These are phyloP conservation scores for Nothophoma quercina DNA, from an alignment of 2,329 filamentous ascomycete species.

Conservation along the genomic window DNA sequence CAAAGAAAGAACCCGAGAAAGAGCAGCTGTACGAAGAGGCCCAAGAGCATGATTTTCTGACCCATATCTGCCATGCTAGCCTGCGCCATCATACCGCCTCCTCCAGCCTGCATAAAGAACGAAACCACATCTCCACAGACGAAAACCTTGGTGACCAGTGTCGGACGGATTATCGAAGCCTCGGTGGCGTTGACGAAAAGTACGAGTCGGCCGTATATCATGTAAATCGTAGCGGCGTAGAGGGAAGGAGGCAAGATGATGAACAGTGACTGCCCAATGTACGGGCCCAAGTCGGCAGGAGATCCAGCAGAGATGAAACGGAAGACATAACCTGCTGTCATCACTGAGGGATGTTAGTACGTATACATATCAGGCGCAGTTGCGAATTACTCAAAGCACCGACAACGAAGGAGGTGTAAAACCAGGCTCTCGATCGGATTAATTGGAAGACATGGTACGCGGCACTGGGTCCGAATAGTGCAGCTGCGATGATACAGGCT, in stretches of 20 bases:
- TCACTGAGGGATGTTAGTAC: slow-evolving; percentile 24
- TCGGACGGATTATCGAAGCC: slow-evolving; percentile 52
- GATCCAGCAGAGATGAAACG: slow-evolving; percentile 28
- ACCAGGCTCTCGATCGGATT: slow-evolving; percentile 31
- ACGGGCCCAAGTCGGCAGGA: slow-evolving; percentile 28
- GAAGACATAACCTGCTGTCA: slow-evolving; percentile 27
- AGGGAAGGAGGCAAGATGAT: slow-evolving; percentile 53
- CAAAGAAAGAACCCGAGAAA: slow-evolving; percentile 35
- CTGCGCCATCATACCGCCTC: slow-evolving; percentile 35
- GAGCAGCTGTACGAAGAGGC: slow-evolving; percentile 34
- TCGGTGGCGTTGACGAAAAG: slow-evolving; percentile 49
- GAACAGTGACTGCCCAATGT: slow-evolving; percentile 50
- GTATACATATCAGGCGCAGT: not conserved
- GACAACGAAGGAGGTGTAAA: slow-evolving; percentile 29
- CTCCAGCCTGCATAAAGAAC: slow-evolving; percentile 58
- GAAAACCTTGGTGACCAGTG: slow-evolving; percentile 62
- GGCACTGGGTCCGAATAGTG: slow-evolving; percentile 27
- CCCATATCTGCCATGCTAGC: slow-evolving; percentile 22
- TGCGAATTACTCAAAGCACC: slow-evolving; percentile 26
- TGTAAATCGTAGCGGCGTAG: slow-evolving; percentile 56
- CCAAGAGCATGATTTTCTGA: slow-evolving; percentile 33
- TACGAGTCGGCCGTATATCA: slow-evolving; percentile 52
- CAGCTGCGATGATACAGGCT: slow-evolving; percentile 20
- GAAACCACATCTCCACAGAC: slow-evolving; percentile 62
- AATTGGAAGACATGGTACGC: slow-evolving; percentile 27